phyloP scores from a whole-genome alignment of 2,329 filamentous ascomycete genomes.

The Epichloe bromicola region DNA sequence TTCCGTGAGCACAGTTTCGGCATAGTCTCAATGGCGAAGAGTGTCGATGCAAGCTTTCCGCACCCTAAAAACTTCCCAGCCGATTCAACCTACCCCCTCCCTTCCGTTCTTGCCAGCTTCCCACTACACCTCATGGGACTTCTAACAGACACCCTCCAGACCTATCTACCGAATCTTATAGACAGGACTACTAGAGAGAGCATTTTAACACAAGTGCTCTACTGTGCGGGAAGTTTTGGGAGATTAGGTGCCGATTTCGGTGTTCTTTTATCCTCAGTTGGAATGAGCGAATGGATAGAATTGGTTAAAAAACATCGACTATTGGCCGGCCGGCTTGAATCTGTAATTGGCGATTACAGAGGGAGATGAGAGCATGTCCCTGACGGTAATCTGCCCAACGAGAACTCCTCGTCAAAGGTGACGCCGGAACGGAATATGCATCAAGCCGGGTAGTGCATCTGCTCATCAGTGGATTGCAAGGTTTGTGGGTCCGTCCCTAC shows the following conservation, averaged over 20 bases:
- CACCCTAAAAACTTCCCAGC: conserved; percentile 8
- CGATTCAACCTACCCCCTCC: conserved; percentile 43
- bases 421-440: neutral
- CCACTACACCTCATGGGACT: conserved; percentile 72
- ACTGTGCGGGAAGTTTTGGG: conserved; percentile 83
- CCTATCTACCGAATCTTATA: conserved; percentile 68
- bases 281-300: conserved; percentile 67
- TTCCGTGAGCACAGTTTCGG: conserved; percentile 96
- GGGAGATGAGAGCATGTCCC: conserved; percentile 1
- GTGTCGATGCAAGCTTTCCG: conserved; percentile 44
- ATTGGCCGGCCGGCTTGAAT: conserved; percentile 66
- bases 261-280: conserved; percentile 56
- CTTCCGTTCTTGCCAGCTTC: conserved; percentile 70
- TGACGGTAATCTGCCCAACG: too few species aligned
- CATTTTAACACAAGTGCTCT: conserved; percentile 81
- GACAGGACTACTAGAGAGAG: conserved; percentile 75
- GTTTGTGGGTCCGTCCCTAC: too few species aligned
- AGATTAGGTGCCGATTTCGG: conserved; percentile 87
- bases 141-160: conserved; percentile 60
- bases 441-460: neutral
- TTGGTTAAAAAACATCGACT: conserved; percentile 79
- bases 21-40: conserved; percentile 88
- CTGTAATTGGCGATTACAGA: conserved; percentile 44
- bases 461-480: neutral
- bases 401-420: too few species aligned